Evolutionary conservation across 2,329 filamentous ascomycete species (phyloP).

Genomic region (Chalaropsis thielavioides): DNA sequence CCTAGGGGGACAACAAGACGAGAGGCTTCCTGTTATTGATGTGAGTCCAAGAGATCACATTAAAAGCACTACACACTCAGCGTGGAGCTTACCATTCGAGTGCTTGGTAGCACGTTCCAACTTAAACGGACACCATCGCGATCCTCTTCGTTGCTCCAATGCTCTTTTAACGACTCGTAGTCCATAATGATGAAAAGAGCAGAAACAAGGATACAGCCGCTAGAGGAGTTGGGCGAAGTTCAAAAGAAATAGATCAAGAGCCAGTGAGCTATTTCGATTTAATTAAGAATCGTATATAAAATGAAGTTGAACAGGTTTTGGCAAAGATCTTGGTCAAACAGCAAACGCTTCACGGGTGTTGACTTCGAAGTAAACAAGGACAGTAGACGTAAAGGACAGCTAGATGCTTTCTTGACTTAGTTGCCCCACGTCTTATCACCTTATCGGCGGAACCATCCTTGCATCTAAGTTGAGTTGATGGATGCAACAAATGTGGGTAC

Average conservation of each 20-base stretch:
- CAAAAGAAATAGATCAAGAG: not conserved
- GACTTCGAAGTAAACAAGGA: not conserved
- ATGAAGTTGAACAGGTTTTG: not conserved
- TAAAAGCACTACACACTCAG: slow-evolving; percentile 33
- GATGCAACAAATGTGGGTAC: no score
- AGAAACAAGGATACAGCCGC: not conserved
- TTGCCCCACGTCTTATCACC: slow-evolving; percentile 7
- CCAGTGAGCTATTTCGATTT: not conserved
- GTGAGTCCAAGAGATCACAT: slow-evolving; percentile 16
- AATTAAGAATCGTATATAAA: not conserved
- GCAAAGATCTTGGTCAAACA: no score
- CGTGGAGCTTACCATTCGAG: slow-evolving; percentile 62
- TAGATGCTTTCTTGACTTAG: not conserved
- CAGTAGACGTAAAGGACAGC: slow-evolving; percentile 9
- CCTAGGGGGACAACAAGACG: slow-evolving; percentile 91
- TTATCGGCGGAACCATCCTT: not conserved
- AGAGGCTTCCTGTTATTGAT: slow-evolving; percentile 61
- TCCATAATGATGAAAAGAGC: slow-evolving; percentile 45
- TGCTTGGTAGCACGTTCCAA: slow-evolving; percentile 98
- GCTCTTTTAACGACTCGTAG: slow-evolving; percentile 84
- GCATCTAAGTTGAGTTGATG: no score
- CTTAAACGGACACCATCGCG: slow-evolving; percentile 89
- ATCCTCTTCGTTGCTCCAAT: slow-evolving; percentile 94
- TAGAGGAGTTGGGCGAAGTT: not conserved
- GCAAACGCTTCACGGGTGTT: not conserved